Percentiles rank a stretch among this genome's conserved stretches.
phyloP scores from a whole-genome alignment of 2,329 filamentous ascomycete species.

The Colletotrichum noveboracense region DNA sequence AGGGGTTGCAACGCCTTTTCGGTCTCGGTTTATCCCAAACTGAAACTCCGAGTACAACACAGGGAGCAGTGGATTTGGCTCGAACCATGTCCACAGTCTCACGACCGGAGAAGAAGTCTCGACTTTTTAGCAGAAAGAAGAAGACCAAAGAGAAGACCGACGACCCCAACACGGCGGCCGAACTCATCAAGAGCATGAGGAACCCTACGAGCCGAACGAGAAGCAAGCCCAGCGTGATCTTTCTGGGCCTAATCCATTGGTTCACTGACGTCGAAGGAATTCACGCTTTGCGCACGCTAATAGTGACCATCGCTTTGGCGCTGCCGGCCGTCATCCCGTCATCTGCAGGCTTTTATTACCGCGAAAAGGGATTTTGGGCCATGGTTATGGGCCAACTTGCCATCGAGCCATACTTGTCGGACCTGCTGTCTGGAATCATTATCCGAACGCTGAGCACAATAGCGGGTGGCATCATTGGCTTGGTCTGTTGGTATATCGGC shows the following conservation, averaged over 20 bases:
- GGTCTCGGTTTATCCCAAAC: neutral
- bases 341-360: neutral
- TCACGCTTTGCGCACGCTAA: rapidly evolving
- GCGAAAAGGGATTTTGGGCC: neutral
- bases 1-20: neutral
- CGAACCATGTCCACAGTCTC: neutral
- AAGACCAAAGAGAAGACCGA: neutral
- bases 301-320: neutral
- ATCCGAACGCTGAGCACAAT: neutral
- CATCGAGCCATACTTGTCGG: neutral
- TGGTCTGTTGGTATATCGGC: neutral
- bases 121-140: neutral
- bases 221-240: neutral
- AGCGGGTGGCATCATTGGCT: rapidly evolving
- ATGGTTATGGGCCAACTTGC: neutral
- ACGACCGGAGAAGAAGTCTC: neutral
- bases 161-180: neutral
- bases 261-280: neutral
- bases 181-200: neutral
- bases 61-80: neutral
- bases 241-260: neutral
- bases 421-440: neutral
- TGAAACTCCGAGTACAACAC: neutral
- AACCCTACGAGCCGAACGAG: neutral
- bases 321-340: neutral